Evolutionary conservation across 192 early-diverging fungal species (phyloP), one percentile per base, ranked within the genome.

Genomic region (Umbelopsis isabellina): DNA sequence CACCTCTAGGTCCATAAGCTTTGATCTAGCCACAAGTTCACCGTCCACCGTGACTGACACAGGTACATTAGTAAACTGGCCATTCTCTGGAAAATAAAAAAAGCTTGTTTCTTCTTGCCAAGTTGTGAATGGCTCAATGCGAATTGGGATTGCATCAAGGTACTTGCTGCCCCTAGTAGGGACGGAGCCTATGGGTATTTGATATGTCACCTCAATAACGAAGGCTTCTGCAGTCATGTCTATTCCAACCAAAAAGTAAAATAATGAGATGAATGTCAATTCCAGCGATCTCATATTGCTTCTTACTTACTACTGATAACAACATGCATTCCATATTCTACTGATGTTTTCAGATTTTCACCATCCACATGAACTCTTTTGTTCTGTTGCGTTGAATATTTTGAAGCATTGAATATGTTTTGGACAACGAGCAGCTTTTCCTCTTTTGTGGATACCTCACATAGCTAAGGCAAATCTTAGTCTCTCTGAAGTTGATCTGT

Each of bases 51-150:
- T 75, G 20, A 82, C 58, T n/a, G 77, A 73, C 6, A 78, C 72
- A 22, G 84, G 76, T 25, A 80, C 70, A 23, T 80, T 66, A 1
- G 52, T 47, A 48, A 72, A 85, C 15, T 75, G 58, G 8, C 84
- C 84, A 15, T 68, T 70, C n/a, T 67, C 66, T n/a, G 84, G 84
- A 69, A 85, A 85, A 46, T 85, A 85, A 44, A 85, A 85, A 15
- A 47, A 52, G 25, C 70, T 68, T 21, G 67, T 53, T 4, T 70
- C 70, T 16, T 69, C 49, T 25, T 70, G 67, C 74, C 72, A 75
- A 6, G 74, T 79, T 37, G 78, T 69, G 30, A 72, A 79, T 22
- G 78, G 78, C 15, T 65, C 2, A 5, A 75, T 66, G 12, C 13
- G 20, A 11, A 79, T 75, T 27, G 67, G 37, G 20, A 72, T 72